These are phyloP conservation scores for Knufia petricola DNA, from an alignment of 2,329 filamentous ascomycete species.

Conservation along the genomic window DNA sequence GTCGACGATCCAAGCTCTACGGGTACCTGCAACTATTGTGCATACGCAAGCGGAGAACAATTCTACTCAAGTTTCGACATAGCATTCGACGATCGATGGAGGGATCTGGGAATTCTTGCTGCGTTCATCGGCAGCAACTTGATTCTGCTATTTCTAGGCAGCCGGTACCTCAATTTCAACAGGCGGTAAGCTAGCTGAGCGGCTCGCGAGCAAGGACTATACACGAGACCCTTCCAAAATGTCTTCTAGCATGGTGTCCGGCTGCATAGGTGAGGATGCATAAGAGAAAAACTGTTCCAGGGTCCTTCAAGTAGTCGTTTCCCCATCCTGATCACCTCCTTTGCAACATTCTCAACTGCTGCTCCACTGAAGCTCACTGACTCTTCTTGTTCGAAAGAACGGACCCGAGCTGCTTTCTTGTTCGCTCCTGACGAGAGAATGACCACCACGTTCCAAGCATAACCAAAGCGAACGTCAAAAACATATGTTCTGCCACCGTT, in stretches of 20 bases:
- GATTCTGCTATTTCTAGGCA: conserved; percentile 22
- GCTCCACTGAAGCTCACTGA: no score
- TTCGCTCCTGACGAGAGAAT: no score
- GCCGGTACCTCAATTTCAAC: conserved; percentile 24
- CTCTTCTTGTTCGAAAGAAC: no score
- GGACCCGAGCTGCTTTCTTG: no score
- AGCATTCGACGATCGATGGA: conserved; percentile 61
- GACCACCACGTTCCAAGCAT: background rate
- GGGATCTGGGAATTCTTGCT: conserved; percentile 68
- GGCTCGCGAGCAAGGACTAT: no score
- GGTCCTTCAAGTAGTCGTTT: no score
- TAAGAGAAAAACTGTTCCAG: no score
- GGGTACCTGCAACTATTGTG: conserved; percentile 66
- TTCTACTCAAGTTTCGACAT: conserved; percentile 64
- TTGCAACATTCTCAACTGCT: no score
- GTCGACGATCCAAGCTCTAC: conserved; percentile 54
- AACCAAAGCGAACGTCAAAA: background rate
- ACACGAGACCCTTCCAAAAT: no score
- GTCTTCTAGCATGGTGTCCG: no score
- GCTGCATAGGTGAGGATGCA: no score
- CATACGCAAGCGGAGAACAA: conserved; percentile 68
- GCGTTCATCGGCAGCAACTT: conserved; percentile 67
- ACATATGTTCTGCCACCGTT: background rate
- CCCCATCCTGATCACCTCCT: no score
- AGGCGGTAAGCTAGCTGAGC: conserved; percentile 18